Percentiles rank a stretch among this genome's conserved stretches.
Conservation (phyloP, 257 asterid genomes). For the Henckelia pumila region DNA sequence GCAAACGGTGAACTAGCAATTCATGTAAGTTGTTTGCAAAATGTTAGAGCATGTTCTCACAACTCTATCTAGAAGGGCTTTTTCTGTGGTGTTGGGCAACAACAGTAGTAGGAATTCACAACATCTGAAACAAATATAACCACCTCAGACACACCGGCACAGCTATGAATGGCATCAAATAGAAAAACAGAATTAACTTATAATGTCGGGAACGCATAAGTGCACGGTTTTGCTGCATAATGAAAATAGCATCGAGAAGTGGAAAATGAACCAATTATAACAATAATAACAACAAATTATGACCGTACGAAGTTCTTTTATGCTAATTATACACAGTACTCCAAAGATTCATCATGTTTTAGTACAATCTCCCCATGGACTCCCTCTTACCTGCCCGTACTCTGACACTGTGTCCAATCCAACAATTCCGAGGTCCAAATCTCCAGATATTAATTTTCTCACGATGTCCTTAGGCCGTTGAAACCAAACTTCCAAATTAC, state of each 20-base stretch:
- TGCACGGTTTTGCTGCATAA: neutral
- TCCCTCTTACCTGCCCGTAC: slow-evolving; percentile 68
- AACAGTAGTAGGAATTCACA: neutral
- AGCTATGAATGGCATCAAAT: neutral
- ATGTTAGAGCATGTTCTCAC: neutral
- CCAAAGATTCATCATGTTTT: slow-evolving; percentile 5
- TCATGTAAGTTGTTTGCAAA: too few relatives aligned
- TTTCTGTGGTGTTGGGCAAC: neutral
- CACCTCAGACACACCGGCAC: neutral
- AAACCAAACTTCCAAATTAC: slow-evolving; percentile 90
- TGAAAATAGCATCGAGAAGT: neutral
- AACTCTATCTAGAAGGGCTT: neutral
- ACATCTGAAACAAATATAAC: neutral
- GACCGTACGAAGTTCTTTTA: slow-evolving; percentile 12
- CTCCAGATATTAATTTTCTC: slow-evolving; percentile 89
- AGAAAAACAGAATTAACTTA: neutral
- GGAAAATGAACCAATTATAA: neutral
- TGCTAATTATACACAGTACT: slow-evolving; percentile 16
- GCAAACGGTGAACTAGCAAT: too few relatives aligned
- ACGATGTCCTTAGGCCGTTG: slow-evolving; percentile 98
- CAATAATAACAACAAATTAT: neutral
- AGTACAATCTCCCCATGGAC: slow-evolving; percentile 11
- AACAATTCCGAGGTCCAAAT: slow-evolving; percentile 95
- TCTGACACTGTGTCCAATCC: slow-evolving; percentile 85
- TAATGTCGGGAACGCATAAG: neutral